Evolutionary conservation across 2,329 filamentous ascomycete species (phyloP).

Genomic region (Torrubiella hemipterigena): DNA sequence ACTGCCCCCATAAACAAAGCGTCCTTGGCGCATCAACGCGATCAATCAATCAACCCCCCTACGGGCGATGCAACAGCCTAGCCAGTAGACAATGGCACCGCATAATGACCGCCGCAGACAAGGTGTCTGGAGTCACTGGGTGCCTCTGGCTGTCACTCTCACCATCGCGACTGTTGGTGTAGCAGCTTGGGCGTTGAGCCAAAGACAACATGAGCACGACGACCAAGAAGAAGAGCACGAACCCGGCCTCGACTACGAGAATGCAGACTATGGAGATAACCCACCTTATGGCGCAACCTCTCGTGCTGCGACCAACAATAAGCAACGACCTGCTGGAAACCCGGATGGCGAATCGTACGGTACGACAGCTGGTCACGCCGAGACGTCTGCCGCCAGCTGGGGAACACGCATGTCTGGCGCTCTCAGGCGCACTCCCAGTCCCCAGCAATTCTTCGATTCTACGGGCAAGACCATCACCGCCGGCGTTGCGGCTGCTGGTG

Average conservation of each 20-base stretch:
- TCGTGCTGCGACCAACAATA: slow-evolving; percentile 11
- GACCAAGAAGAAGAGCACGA: slow-evolving; percentile 31
- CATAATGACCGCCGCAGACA: slow-evolving; percentile 30
- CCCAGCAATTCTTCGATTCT: slow-evolving; percentile 77
- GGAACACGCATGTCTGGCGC: slow-evolving; percentile 70
- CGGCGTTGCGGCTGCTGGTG: slow-evolving; percentile 71
- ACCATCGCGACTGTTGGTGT: slow-evolving; percentile 78
- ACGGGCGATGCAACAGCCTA: slow-evolving; percentile 46
- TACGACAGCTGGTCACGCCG: slow-evolving; percentile 14
- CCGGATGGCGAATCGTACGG: slow-evolving; percentile 19
- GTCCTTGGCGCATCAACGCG: too few relatives aligned
- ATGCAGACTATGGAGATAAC: slow-evolving; percentile 41
- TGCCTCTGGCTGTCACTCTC: slow-evolving; percentile 76
- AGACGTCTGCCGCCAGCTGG: slow-evolving; percentile 40
- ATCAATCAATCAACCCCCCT: slow-evolving; percentile 52
- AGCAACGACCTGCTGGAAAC: background rate
- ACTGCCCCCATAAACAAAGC: too few relatives aligned
- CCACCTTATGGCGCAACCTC: slow-evolving; percentile 33
- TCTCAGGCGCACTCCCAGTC: slow-evolving; percentile 70
- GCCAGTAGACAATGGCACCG: slow-evolving; percentile 24
- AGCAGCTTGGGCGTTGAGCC: slow-evolving; percentile 89
- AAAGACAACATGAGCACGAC: slow-evolving; percentile 59
- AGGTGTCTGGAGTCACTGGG: slow-evolving; percentile 69
- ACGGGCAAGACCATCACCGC: slow-evolving; percentile 73
- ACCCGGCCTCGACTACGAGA: slow-evolving; percentile 34